These are phyloP conservation scores for Globisporangium takayamanum DNA, from an alignment of 352 stramenopile genomes.

Conservation along the genomic window DNA sequence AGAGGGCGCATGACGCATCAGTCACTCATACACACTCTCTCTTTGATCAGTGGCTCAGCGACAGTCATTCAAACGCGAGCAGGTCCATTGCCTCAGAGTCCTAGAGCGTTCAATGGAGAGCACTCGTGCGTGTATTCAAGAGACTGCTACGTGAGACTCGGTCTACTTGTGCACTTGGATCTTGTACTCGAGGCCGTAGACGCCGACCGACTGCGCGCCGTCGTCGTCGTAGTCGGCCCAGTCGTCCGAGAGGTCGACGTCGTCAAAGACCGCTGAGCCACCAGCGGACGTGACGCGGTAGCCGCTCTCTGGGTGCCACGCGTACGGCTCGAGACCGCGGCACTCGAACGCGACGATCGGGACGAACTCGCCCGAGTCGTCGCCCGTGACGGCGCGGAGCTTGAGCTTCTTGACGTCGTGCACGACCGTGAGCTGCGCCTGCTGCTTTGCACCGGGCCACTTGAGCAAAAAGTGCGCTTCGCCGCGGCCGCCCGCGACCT, in stretches of 20 bases:
- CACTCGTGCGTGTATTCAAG: neutral
- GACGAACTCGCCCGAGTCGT: slow-evolving; percentile 71
- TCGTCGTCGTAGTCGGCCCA: slow-evolving; percentile 87
- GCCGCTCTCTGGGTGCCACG: slow-evolving; percentile 74
- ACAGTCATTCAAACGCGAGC: neutral
- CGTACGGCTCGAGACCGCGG: slow-evolving; percentile 71
- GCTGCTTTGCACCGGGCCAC: slow-evolving; percentile 79
- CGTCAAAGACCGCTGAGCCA: slow-evolving; percentile 59
- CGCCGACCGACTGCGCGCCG: slow-evolving; percentile 60
- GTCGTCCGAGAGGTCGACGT: slow-evolving; percentile 78
- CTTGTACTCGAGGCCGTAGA: slow-evolving; percentile 80
- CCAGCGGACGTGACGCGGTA: slow-evolving; percentile 64
- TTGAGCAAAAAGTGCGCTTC: slow-evolving; percentile 82
- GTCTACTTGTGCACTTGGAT: slow-evolving; percentile 73
- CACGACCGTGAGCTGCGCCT: slow-evolving; percentile 75
- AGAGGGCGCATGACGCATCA: slow-evolving; percentile 17
- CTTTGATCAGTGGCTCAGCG: neutral
- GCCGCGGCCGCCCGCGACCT: slow-evolving; percentile 66
- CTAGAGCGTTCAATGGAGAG: neutral
- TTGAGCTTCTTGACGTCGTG: slow-evolving; percentile 86
- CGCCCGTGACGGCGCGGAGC: slow-evolving; percentile 31
- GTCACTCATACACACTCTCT: too few species aligned
- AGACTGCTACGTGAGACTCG: neutral
- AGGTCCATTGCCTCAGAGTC: too few species aligned
- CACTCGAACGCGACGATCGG: slow-evolving; percentile 85